Evolutionary conservation across 176 grass and related monocot genomes (phyloP).

Genomic region (Zizania latifolia): DNA sequence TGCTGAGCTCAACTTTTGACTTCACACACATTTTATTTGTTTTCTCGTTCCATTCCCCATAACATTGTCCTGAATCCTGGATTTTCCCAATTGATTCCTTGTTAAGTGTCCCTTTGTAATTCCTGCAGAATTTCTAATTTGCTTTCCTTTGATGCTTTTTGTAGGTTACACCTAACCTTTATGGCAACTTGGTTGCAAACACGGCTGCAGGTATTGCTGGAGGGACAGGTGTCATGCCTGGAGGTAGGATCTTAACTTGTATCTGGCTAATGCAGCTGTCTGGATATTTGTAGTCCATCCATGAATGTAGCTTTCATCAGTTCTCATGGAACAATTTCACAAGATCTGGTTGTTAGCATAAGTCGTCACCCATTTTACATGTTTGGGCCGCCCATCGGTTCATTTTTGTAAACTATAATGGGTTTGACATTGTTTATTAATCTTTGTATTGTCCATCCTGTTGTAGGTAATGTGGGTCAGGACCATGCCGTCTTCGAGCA

Average conservation of each 20-base stretch:
- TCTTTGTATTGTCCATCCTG: neutral
- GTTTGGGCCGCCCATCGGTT: neutral
- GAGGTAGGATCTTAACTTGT: slow-evolving; percentile 52
- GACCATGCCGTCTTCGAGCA: slow-evolving; percentile 95
- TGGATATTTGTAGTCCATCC: neutral
- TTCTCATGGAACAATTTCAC: neutral
- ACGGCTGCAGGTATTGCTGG: slow-evolving; percentile 96
- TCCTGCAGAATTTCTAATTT: slow-evolving; percentile 11
- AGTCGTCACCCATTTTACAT: neutral
- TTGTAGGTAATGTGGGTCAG: slow-evolving; percentile 87
- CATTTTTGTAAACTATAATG: neutral
- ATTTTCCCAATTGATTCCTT: slow-evolving; percentile 3
- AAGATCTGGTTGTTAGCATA: neutral
- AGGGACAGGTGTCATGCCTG: slow-evolving; percentile 94
- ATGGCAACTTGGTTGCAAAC: slow-evolving; percentile 94
- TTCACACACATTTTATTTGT: neutral
- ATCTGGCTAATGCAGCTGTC: neutral
- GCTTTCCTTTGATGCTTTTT: slow-evolving; percentile 25
- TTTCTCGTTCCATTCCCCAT: neutral
- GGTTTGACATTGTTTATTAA: slow-evolving; percentile 2
- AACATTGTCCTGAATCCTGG: neutral
- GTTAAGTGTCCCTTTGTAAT: neutral
- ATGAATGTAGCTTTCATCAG: neutral
- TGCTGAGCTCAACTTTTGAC: neutral
- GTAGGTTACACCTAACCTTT: slow-evolving; percentile 98